A percentile compares a stretch with the other conserved stretches of the same genome.
phyloP scores from a whole-genome alignment of 768 basidiomycete genomes.

The Tremella mesenterica region DNA sequence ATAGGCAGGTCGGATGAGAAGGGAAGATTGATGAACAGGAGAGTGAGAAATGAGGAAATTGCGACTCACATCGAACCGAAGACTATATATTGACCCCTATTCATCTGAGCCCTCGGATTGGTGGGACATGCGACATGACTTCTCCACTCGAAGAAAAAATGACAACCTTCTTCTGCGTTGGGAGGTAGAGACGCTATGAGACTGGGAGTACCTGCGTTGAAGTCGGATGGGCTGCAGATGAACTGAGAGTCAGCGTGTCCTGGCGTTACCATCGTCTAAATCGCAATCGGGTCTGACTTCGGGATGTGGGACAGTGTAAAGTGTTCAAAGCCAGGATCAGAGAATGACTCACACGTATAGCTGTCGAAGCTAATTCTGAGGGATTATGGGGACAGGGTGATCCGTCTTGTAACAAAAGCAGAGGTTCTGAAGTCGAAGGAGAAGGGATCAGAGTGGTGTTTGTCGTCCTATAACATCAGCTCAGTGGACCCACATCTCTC shows the following conservation, averaged over 20 bases:
- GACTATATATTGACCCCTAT: slow-evolving; percentile 51
- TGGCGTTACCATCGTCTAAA: neutral
- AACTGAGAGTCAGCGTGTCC: slow-evolving; percentile 50
- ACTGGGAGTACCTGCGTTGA: slow-evolving; percentile 51
- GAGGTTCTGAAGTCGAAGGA: slow-evolving; percentile 50
- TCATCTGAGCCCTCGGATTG: slow-evolving; percentile 49
- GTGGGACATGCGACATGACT: slow-evolving; percentile 75
- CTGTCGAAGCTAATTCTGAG: slow-evolving; percentile 54
- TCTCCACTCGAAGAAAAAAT: slow-evolving; percentile 74
- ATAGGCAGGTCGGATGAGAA: too few species aligned
- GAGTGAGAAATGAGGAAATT: neutral
- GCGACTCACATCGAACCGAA: slow-evolving; percentile 56
- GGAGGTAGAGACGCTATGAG: slow-evolving; percentile 61
- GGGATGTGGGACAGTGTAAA: neutral
- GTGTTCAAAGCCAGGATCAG: too few species aligned
- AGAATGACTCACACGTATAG: slow-evolving; percentile 46
- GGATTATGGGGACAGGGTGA: slow-evolving; percentile 55
- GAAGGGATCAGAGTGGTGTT: slow-evolving; percentile 58
- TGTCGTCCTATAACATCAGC: slow-evolving; percentile 47
- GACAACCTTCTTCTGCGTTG: slow-evolving; percentile 59
- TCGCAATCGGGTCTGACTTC: neutral
- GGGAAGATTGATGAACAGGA: too few species aligned
- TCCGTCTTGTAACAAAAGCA: slow-evolving; percentile 57
- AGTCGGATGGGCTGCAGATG: slow-evolving; percentile 62
- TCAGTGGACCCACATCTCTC: neutral